Evolutionary conservation across 2,329 filamentous ascomycete species (phyloP).

Genomic region (Byssoonygena ceratinophila): DNA sequence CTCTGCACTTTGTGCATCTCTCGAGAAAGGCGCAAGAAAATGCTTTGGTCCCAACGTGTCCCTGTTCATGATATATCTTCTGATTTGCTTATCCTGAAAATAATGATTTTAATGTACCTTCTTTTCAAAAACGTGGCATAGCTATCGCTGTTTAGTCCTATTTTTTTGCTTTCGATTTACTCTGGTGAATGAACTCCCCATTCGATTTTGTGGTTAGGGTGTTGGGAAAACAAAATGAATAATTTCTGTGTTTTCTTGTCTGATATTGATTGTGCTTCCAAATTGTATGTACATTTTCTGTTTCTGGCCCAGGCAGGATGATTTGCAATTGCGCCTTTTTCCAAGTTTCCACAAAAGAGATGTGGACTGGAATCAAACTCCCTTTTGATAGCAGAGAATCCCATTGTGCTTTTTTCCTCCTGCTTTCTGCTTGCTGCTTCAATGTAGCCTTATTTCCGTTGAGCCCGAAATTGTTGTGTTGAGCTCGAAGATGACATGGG

Average conservation of each 20-base stretch:
- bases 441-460: background rate
- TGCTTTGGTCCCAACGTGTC: background rate
- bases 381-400: background rate
- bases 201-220: background rate
- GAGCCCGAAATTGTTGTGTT: background rate
- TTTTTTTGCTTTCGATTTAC: background rate
- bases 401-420: background rate
- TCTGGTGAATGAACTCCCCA: background rate
- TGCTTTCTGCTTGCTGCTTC: background rate
- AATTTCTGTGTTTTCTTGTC: background rate
- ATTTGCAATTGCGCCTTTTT: background rate
- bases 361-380: background rate
- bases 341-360: background rate
- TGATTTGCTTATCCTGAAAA: background rate
- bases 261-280: background rate
- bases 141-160: background rate
- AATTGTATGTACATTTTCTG: slow-evolving; percentile 1
- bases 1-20: background rate
- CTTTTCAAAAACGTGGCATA: background rate
- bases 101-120: background rate
- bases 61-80: background rate
- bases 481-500: background rate
- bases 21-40: background rate
- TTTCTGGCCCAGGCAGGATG: background rate
- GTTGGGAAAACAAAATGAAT: background rate